Evolutionary conservation across 331 rosid genomes (phyloP), one percentile per base, ranked within the genome.

Genomic region (Cydonia oblonga): DNA sequence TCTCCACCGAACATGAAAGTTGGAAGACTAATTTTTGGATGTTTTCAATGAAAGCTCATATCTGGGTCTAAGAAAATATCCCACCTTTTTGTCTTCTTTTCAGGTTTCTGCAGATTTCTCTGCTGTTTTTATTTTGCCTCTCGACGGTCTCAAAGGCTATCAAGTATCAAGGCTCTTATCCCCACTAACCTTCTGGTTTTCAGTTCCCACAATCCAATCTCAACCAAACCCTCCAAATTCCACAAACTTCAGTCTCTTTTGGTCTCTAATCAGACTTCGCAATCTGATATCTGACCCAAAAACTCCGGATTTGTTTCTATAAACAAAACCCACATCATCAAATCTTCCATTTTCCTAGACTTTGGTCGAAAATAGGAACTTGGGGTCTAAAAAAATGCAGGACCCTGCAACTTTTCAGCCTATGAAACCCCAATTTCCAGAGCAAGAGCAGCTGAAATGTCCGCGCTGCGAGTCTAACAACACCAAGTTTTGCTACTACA

Each of bases 401-500:
- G 87, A 90, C 82, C 87, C 88, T 44, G 76, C 91, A 53, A 44
- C 80, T 38, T 88, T 92, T 64, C 91, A 80, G 19, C 68, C 84
- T 60, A 52, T 86, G 64, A 84, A 88, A 51, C 80, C 89, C 59
- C 88, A 85, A 4, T 92, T 87, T 60, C 91, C 93, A 1, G 97
- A 87, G 69, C 96, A 83, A 79, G 91, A 90, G 53, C 91, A 83
- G 56, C 88, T 88, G 20, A 88, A 88, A 72, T 92, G 98, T 52
- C 96, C 96, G 2, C 86, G 96, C 8, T 92, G 98, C 77, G 97
- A 90, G 2, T 92, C 97, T 53, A 26, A 68, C 1, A 87, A 92
- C 89, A 92, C 98, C 78, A 90, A 92, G 44, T 92, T 92, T 81
- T 92, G 98, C 74, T 92, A 92, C 89, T 92, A 90, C 90, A 92